Percentiles rank a stretch among this genome's conserved stretches.
These are phyloP conservation scores for Raphanus hybrid DNA, from an alignment of 441 rosid species.

Conservation along the genomic window DNA sequence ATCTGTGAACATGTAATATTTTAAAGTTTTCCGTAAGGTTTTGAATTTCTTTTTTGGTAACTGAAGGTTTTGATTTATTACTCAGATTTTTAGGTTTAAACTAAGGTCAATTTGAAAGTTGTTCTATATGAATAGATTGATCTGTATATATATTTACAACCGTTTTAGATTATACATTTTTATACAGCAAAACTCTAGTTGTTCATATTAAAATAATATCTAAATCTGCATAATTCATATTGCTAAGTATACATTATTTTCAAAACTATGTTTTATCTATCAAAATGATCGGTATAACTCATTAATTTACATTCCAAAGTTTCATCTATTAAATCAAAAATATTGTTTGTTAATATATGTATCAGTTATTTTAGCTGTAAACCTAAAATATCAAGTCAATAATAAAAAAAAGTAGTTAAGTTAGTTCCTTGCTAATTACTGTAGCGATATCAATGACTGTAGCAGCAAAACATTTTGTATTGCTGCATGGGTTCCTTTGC, in stretches of 20 bases:
- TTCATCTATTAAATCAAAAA: too few relatives aligned
- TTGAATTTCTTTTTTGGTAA: too few relatives aligned
- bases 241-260: not conserved
- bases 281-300: not conserved
- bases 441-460: not conserved
- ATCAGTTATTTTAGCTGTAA: not conserved
- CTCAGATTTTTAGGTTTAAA: not conserved
- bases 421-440: not conserved
- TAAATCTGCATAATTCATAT: not conserved
- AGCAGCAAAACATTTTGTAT: not conserved
- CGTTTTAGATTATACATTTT: not conserved
- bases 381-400: not conserved
- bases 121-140: not conserved
- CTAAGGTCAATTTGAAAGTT: not conserved
- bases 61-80: not conserved
- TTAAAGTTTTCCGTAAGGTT: too few relatives aligned
- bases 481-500: conserved; percentile 26
- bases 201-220: not conserved
- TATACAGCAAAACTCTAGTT: not conserved
- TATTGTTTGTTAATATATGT: not conserved
- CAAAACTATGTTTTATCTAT: not conserved
- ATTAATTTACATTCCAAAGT: too few relatives aligned
- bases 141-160: not conserved
- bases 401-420: not conserved
- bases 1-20: conserved; percentile 16